Conservation (phyloP, 2,329 filamentous ascomycete species). For the Aspergillus glaucus region DNA sequence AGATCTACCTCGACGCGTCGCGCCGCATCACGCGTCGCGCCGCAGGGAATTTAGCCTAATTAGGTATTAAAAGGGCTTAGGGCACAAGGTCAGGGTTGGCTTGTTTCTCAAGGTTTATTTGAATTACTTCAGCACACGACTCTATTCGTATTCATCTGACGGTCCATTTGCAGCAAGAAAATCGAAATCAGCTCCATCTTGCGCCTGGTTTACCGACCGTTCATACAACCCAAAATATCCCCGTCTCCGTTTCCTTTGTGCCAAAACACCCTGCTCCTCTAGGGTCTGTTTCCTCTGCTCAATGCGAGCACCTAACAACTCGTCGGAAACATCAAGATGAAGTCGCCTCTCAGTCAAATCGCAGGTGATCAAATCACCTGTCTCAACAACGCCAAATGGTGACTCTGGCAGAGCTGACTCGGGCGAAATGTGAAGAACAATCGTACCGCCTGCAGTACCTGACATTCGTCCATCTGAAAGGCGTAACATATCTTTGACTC, state of each 20-base stretch:
- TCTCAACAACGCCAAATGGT: conserved; percentile 43
- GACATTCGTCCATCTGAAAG: conserved; percentile 51
- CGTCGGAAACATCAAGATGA: conserved; percentile 36
- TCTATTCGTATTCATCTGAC: neutral
- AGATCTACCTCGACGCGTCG: conserved; percentile 10
- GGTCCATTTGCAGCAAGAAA: conserved; percentile 26
- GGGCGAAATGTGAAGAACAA: conserved; percentile 49
- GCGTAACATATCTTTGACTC: conserved; percentile 49
- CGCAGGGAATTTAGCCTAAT: conserved; percentile 17
- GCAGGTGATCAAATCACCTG: conserved; percentile 44
- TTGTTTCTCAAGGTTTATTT: neutral
- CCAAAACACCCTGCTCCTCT: conserved; percentile 8
- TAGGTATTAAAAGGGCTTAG: conserved; percentile 22
- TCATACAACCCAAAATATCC: conserved; percentile 39
- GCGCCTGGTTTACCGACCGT: conserved; percentile 38
- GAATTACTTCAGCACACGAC: too few relatives aligned
- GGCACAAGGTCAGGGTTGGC: conserved; percentile 23
- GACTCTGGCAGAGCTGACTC: conserved; percentile 45
- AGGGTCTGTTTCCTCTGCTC: conserved; percentile 19
- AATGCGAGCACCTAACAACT: conserved; percentile 37
- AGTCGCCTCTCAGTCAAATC: conserved; percentile 40
- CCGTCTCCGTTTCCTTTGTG: conserved; percentile 22
- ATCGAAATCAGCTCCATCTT: conserved; percentile 38
- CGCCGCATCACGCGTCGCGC: conserved; percentile 9
- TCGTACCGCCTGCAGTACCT: conserved; percentile 51